These are phyloP conservation scores for Cladobotryum mycophilum DNA, from an alignment of 2,329 filamentous ascomycete species.

Conservation along the genomic window DNA sequence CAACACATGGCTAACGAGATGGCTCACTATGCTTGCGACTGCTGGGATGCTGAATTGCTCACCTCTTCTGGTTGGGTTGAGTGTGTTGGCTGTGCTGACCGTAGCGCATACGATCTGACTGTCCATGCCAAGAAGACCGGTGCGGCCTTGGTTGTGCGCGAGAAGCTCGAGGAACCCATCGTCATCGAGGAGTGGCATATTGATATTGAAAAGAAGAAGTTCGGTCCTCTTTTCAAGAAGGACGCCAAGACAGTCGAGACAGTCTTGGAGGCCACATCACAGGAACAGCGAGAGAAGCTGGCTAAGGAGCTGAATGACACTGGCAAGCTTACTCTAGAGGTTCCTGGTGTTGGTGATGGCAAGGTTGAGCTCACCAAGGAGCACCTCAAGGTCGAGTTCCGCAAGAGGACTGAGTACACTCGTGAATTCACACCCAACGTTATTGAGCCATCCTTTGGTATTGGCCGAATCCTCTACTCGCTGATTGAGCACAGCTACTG, in stretches of 20 bases:
- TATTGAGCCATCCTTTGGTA: conserved; percentile 96
- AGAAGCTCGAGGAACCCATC: conserved; percentile 71
- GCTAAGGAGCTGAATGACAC: conserved; percentile 65
- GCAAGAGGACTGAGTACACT: conserved; percentile 73
- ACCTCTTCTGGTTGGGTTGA: conserved; percentile 97
- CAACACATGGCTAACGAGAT: conserved; percentile 82
- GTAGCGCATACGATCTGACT: conserved; percentile 87
- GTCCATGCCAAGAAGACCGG: conserved; percentile 93
- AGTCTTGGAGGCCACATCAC: conserved; percentile 67
- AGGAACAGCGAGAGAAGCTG: conserved; percentile 75
- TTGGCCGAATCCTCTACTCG: conserved; percentile 88
- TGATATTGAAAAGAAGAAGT: conserved; percentile 89
- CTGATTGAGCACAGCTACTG: conserved; percentile 95
- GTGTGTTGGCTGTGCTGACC: conserved; percentile 93
- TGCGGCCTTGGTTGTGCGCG: conserved; percentile 75
- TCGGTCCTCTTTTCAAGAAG: conserved; percentile 93
- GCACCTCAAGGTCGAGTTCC: conserved; percentile 75
- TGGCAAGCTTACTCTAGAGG: conserved; percentile 71
- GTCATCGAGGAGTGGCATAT: conserved; percentile 82
- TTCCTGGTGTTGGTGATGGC: conserved; percentile 59
- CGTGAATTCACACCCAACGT: conserved; percentile 93
- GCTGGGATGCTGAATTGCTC: conserved; percentile 92
- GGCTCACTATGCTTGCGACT: conserved; percentile 92
- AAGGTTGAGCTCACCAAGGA: conserved; percentile 76
- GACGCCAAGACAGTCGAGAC: conserved; percentile 80